Base-by-base conservation (phyloP, 169 alveolate genomes). In the Babesia bovis region DNA sequence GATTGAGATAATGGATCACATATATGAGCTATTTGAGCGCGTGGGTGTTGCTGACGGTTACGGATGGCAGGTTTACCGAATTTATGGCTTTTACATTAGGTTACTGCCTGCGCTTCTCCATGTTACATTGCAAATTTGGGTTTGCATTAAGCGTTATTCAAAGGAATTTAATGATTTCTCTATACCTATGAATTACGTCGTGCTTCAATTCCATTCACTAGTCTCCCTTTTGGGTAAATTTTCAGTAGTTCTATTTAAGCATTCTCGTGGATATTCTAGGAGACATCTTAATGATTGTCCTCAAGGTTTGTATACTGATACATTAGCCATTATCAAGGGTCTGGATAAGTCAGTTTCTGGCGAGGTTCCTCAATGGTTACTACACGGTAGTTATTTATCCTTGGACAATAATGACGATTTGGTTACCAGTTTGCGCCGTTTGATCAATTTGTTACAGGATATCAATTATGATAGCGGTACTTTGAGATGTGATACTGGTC, bases 1-100 rank as follows among this genome's bases (percentile, higher is more conserved):
- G n/a, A 30, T 68, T 7, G 87, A 78, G 21, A 56, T 36, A 21
- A 32, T 78, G 9, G 28, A 76, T 30, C 68, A 78, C 60, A 19
- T 60, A 40, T 53, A 42, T 30, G 87, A 78, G 60, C 55, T 78
- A 25, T 63, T 78, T 32, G 76, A 78, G 52, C 51, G 58, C 56
- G 17, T 57, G 28, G 30, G 55, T 9, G 32, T 35, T 49, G 61
- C 38, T 2, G 59, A 63, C 1, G 73, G 53, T 4, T 26, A 50
- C 59, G 53, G 47, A 15, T 49, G 50, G 12, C 47, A 59, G 57
- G 36, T 78, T 28, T 52, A 78, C 63, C 57, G 49, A 33, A 68
- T 38, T 15, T 36, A 35, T 41, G 40, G 49, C 17, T 10, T 82
- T 5, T 57, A 74, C 51, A 35, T 47, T n/a, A 69, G 68, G 33